Conservation (phyloP, 345 rosid genomes). For the Ailanthus altissimus region DNA sequence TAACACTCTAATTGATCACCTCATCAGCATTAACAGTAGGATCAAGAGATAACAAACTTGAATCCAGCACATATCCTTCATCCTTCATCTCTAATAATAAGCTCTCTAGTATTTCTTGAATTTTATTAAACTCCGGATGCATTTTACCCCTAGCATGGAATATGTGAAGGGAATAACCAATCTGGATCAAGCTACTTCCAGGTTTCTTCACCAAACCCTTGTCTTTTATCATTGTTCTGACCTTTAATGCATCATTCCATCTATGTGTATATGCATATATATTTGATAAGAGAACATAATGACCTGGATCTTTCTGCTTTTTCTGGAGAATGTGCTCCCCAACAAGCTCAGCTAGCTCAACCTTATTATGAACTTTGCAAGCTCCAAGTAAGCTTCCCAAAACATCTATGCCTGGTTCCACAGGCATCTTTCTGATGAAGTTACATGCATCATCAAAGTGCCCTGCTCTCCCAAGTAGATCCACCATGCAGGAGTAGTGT, state of each 20-base stretch:
- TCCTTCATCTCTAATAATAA: slow-evolving; percentile 32
- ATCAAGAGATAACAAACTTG: slow-evolving; percentile 19
- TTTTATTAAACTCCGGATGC: slow-evolving; percentile 24
- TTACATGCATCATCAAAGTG: slow-evolving; percentile 36
- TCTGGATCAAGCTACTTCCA: slow-evolving; percentile 58
- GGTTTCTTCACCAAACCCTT: slow-evolving; percentile 43
- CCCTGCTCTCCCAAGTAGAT: slow-evolving; percentile 57
- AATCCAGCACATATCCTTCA: slow-evolving; percentile 29
- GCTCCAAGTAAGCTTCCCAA: slow-evolving; percentile 58
- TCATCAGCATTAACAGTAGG: slow-evolving; percentile 5
- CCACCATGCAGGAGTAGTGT: slow-evolving; percentile 58
- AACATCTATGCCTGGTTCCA: slow-evolving; percentile 42
- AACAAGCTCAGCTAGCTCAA: slow-evolving; percentile 35
- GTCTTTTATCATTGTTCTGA: slow-evolving; percentile 42
- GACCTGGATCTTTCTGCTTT: slow-evolving; percentile 38
- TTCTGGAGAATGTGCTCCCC: slow-evolving; percentile 26
- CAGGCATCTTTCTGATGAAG: slow-evolving; percentile 43
- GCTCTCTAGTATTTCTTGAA: slow-evolving; percentile 27
- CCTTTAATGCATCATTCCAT: slow-evolving; percentile 44
- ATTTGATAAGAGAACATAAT: slow-evolving; percentile 43
- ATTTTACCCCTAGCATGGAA: slow-evolving; percentile 34
- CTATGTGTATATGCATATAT: slow-evolving; percentile 43
- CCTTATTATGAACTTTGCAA: slow-evolving; percentile 46
- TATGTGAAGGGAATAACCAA: slow-evolving; percentile 30
- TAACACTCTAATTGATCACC: slow-evolving; percentile 5